Evolutionary conservation across 2,329 filamentous ascomycete species (phyloP).

Genomic region (Cladosporium cucumerinum): DNA sequence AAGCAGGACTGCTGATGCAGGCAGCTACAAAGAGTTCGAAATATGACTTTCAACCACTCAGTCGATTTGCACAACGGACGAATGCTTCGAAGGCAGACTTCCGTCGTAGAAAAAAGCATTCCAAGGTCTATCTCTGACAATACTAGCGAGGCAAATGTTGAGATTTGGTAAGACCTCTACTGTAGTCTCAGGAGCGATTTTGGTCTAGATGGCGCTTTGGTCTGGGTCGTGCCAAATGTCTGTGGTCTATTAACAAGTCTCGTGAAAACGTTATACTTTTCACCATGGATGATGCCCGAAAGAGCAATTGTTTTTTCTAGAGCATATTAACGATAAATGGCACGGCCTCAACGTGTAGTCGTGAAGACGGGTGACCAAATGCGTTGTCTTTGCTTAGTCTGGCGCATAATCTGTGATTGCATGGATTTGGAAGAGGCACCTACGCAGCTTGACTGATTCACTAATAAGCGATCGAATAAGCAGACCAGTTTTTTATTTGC

Average conservation of each 20-base stretch:
- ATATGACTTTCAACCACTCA: neutral
- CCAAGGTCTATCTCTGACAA: neutral
- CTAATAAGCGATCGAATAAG: neutral
- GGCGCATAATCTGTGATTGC: neutral
- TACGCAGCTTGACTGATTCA: neutral
- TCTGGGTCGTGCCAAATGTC: neutral
- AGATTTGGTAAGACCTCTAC: neutral
- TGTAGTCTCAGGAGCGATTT: neutral
- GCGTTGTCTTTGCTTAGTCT: neutral
- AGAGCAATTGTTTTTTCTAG: neutral
- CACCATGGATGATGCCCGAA: neutral
- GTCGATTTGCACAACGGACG: neutral
- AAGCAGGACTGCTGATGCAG: neutral
- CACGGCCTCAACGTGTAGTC: neutral
- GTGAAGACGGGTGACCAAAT: neutral
- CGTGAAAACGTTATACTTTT: too few species aligned
- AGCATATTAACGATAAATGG: neutral
- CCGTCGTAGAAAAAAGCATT: neutral
- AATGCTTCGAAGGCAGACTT: neutral
- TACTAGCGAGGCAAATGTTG: neutral
- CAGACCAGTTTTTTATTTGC: neutral
- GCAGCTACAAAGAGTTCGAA: neutral
- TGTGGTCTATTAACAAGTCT: neutral
- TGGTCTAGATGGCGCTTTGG: neutral
- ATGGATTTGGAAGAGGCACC: too few species aligned